Evolutionary conservation across 2,329 filamentous ascomycete genomes (phyloP).

Genomic region (Cytospora piceicola): DNA sequence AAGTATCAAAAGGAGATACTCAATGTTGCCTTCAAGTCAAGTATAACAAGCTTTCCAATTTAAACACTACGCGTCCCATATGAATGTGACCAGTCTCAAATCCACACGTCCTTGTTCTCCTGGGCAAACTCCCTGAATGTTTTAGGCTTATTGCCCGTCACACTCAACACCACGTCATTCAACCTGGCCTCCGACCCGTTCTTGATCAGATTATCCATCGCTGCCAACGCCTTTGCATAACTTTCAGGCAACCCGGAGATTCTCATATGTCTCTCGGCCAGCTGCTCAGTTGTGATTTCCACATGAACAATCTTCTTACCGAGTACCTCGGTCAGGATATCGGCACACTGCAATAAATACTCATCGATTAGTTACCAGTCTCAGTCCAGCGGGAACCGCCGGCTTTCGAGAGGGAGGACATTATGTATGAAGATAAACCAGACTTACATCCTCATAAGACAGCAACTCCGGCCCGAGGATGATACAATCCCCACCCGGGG

Average conservation of each 20-base stretch:
- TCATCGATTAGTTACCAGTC: constrained; percentile 7
- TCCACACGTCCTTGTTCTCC: constrained; percentile 35
- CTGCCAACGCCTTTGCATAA: constrained; percentile 41
- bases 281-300: constrained; percentile 38
- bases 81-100: background rate
- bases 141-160: constrained; percentile 42
- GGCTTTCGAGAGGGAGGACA: background rate
- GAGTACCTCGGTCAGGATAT: constrained; percentile 40
- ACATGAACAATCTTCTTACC: constrained; percentile 42
- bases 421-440: background rate
- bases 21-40: too few species aligned
- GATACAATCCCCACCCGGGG: constrained; percentile 47
- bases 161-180: constrained; percentile 40
- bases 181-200: constrained; percentile 42
- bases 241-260: constrained; percentile 38
- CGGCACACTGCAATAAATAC: constrained; percentile 38
- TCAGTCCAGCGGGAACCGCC: background rate
- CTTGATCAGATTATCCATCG: constrained; percentile 41
- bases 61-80: too few species aligned
- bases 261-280: constrained; percentile 33
- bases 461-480: constrained; percentile 45
- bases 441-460: constrained; percentile 41
- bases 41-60: background rate
- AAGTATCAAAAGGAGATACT: too few species aligned
- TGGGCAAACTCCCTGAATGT: constrained; percentile 38